Evolutionary conservation across 805 yeast species (phyloP), one percentile per base, ranked within the genome.

Genomic region (Maudiozyma serrabonitensis): DNA sequence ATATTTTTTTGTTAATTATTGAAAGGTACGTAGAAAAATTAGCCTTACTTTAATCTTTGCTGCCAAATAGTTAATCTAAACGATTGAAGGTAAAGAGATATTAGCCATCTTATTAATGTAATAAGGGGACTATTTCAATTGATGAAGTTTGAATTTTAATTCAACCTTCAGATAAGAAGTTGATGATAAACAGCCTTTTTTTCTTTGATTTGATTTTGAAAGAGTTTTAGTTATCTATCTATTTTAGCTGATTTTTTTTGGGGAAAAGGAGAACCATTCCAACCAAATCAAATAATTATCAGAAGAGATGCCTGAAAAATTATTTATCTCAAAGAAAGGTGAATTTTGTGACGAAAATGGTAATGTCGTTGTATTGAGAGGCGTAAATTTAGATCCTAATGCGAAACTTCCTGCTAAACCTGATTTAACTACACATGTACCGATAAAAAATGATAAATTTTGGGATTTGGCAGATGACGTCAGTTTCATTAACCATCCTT

Each of bases 401-500:
- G 73, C 84, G 55, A 89, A 89, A 62, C 67, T 79, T 46, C 97
- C 97, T 0, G 58, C 70, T 1, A 56, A 50, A 1, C 95, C 95
- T 0, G 52, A 55, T n/a, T 47, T 62, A 18, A 70, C 75, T 0
- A 65, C 75, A 3, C 70, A 73, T 49, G 52, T 54, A n/a, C 67
- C 71, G 0, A 49, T 61, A 11, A 41, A 49, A 6, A 56, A 56
- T 26, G 62, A 69, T 31, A 69, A 73, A 38, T 63, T 78, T 2
- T 86, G 84, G 59, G 84, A 75, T 58, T 79, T 78, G 42, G 95
- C 87, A 8, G 90, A 84, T 52, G 62, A 69, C 31, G 90, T 86
- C 2, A 79, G 90, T n/a, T 89, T 87, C 67, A 86, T 85, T 0
- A 87, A 87, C 1, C 72, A 87, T 47, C 96, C 96, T 0, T 84